Base-by-base conservation (phyloP, 305 asterid species). In the Fraxinus paxiana region DNA sequence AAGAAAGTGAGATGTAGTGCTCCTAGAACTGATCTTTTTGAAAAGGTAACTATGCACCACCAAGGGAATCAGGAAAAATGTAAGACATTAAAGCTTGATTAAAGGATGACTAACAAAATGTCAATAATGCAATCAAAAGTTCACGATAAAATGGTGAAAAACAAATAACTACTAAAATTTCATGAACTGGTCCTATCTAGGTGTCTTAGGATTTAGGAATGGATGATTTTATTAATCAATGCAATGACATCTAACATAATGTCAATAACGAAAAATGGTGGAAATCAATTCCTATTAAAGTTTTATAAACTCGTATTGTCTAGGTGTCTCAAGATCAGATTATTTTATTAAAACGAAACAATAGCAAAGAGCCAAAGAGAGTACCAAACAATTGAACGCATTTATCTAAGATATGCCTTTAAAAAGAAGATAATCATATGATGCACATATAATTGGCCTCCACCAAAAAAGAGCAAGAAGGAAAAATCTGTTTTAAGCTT, bases 401-500 rank as follows among this genome's bases (percentile, higher is more conserved):
- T 54, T 17, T 54, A 54, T 54, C 65, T 54, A 17, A 54, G 63
- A 51, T n/a, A n/a, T 24, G 22, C 65, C 10, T 17, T 54, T 17
- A 4, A 54, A 54, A 54, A 65, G 75, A n/a, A 69, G 75, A 15
- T 31, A 15, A 30, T 30, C 41, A 31, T 30, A 4, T 69, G 38
- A 9, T 26, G 34, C 6, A 63, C 6, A 22, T 24, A 3, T 63
- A 59, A 63, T 12, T 63, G 72, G 33, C 33, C 30, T 63, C 72
- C 34, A 22, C 17, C 72, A 63, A 24, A 63, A 63, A 63, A 63
- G 17, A 63, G 17, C 13, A 61, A 63, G 34, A 24, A 63, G 31
- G 12, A 63, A 31, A 6, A 10, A 1, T 69, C 13, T 13, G 43
- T 69, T 31, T 83, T 75, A 78, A 41, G 83, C 71, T 85, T 88